Evolutionary conservation across 257 asterid species (phyloP), one percentile per base, ranked within the genome.

Genomic region (Solanum gracilifrons): DNA sequence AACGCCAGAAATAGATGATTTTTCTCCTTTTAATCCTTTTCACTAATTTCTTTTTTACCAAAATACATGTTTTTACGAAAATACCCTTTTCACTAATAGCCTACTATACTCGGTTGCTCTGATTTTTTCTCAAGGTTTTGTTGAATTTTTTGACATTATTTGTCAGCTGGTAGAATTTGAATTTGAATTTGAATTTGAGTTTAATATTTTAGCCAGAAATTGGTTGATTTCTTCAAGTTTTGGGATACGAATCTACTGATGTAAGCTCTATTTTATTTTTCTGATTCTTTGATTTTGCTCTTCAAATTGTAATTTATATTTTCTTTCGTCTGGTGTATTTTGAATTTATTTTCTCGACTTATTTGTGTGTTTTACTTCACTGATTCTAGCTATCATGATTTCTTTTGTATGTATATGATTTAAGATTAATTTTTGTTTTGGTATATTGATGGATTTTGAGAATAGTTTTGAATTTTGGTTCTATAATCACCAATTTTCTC

Each of bases 401-500:
- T 64, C 31, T 64, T 64, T 64, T 64, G 33, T 64, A 25, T 64
- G 18, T 64, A 64, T 64, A 3, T 64, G 16, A 3, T 6, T 6
- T n/a, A 5, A n/a, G 27, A 58, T 58, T 58, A 58, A 13, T 58
- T 60, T 60, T 60, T 21, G 12, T 90, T 83, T 83, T 89, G 92
- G 25, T 58, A 20, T 2, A n/a, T 23, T 9, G 31, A 62, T 23
- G 71, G 15, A 62, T 62, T 62, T 93, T 82, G 43, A 94, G 90
- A 31, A 91, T 89, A 86, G 92, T 90, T 83, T 83, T 89, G 92
- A 95, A 95, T 87, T 20, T 90, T 89, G 75, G 92, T 87, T 84
- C 99, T 90, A 91, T 86, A 92, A 12, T 94, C 88, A 2, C 86
- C 86, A n/a, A 92, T 35, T 87, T 88, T 92, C 85, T 93, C 89